Evolutionary conservation across 805 yeast genomes (phyloP), one percentile per base, ranked within the genome.

Genomic region (Metschnikowia arizonensis): DNA sequence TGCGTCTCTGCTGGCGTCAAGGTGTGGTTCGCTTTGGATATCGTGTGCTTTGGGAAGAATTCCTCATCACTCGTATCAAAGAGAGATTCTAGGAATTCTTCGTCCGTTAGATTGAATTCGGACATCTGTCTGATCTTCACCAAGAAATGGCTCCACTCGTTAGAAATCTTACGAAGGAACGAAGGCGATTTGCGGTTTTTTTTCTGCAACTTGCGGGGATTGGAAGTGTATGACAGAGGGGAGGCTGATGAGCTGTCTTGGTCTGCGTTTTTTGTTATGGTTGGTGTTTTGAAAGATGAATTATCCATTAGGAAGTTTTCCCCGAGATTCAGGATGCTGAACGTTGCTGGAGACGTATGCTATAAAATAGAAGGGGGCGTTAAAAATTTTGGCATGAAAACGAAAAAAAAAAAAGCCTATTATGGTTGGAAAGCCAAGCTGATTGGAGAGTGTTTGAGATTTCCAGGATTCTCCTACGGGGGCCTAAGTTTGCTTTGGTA

Each of bases 11-110:
- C 59, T 2, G 58, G 52, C 25, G 56, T 58, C 21, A 31, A 23
- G 7, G 33, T 31, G 10, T 40, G 28, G 52, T 51, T 50, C 17
- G 60, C 60, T 48, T 42, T 53, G 40, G 34, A 40, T 42, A 47
- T 52, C 33, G 48, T 44, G 30, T 50, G 44, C 37, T 53, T 48
- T 19, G 60, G 73, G 50, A 60, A 59, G 18, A 59, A 62, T 55
- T 59, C 75, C 34, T 44, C 61, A 55, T 53, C 76, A 52, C 49
- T 65, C 47, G 52, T 69, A 7, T 70, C 71, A 55, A 81, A 81
- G 10, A 81, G 60, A 33, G 76, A 79, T 40, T 72, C 74, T 0
- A 75, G 66, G 1, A 69, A 64, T 50, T 78, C 81, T 63, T 77
- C 79, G 3, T 75, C 67, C 15, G 69, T 65, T 33, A 77, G 66